Evolutionary conservation across 2,329 filamentous ascomycete species (phyloP), one percentile per base, ranked within the genome.

Genomic region (Stachybotrys elegans): DNA sequence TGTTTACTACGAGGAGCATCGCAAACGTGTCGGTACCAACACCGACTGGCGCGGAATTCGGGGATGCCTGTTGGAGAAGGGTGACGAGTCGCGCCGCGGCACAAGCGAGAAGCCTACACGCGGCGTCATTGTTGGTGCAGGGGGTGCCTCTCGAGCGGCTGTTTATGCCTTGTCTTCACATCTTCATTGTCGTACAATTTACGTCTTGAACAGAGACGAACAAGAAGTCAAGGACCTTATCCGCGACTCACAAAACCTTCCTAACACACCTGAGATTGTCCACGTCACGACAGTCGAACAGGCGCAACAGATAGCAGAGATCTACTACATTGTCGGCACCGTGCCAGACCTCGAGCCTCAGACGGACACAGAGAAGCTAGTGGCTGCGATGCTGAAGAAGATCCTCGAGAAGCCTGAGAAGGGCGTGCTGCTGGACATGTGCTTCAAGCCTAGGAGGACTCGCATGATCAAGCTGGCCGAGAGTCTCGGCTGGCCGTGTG

Each of bases 351-450:
- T 65, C 5, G 60, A 62, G 27, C 64, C 65, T 3, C 44, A 49
- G 22, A 61, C 55, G 1, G 32, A 50, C 0, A 43, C 51, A 9
- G 66, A 69, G 44, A 40, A 58, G 31, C 49, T 43, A 6, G 57
- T 56, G 1, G 49, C 48, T 6, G 51, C 43, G 2, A 53, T 60
- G 7, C 35, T 67, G 6, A 50, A 56, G 7, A 43, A 51, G 14
- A 60, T 66, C 17, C 51, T 68, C 3, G 41, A 50, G 3, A 48
- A 43, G 4, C 43, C 49, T 1, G 32, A 48, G 6, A 62, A 57
- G 43, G 65, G 65, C 0, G 57, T 68, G 1, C 42, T 70, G 43
- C 46, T 69, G 27, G 67, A 70, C 23, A 68, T 70, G 65, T 70
- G 67, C 48, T 70, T 66, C 52, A 69, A 70, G 49, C 67, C 66